A percentile compares a stretch with the other conserved stretches of the same genome.
phyloP scores from a whole-genome alignment of 805 yeast species.

The Hanseniaspora guilliermondii region DNA sequence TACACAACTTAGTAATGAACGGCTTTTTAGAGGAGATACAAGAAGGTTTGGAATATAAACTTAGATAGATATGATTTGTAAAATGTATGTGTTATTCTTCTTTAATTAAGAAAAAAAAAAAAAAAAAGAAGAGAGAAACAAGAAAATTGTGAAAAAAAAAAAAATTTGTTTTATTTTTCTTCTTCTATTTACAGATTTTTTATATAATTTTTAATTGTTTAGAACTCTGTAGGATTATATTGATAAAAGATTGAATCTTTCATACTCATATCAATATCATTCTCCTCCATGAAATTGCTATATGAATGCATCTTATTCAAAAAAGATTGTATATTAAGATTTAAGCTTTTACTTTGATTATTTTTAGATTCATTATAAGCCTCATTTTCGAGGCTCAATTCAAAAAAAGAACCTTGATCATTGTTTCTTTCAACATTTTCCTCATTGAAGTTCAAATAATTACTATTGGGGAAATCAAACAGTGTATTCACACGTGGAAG shows the following conservation, averaged over 20 bases:
- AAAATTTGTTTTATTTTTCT: too few relatives aligned
- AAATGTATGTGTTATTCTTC: too few relatives aligned
- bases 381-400: conserved; percentile 14
- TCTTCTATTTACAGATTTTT: neutral
- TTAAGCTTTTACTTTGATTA: neutral
- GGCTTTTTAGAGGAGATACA: conserved; percentile 2
- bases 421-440: neutral
- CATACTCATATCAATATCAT: neutral
- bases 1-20: neutral
- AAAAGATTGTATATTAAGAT: neutral
- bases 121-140: neutral
- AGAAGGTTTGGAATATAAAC: neutral
- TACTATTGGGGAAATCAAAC: conserved; percentile 2
- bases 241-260: conserved; percentile 5
- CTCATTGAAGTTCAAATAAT: conserved; percentile 4
- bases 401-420: conserved; percentile 9
- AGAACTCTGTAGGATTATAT: neutral
- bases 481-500: conserved; percentile 3
- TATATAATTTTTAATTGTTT: neutral
- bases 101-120: too few relatives aligned
- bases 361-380: neutral
- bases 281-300: neutral
- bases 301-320: neutral
- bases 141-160: neutral
- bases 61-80: too few relatives aligned